Base-by-base conservation (phyloP, 345 rosid genomes). In the Isatis tinctoria region DNA sequence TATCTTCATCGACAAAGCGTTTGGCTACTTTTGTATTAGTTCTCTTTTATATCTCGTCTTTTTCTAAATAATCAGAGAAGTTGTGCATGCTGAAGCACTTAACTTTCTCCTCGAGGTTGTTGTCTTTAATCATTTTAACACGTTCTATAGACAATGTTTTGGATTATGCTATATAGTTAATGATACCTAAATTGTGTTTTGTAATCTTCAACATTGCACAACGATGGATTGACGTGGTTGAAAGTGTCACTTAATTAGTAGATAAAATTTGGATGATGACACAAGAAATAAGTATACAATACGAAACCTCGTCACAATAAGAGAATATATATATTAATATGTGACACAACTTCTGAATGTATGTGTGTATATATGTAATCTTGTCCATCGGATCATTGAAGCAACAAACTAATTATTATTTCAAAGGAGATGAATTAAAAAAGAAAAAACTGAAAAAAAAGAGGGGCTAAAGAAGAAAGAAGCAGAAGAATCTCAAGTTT, bases 1-100 rank as follows among this genome's bases (percentile, higher is more conserved):
- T 52, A 20, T 54, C 27, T 52, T 59, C 44, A 41, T 22, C 10
- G 14, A 64, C 8, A 73, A 54, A 65, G 24, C 37, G 32, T 61
- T 51, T 54, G 17, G 26, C 28, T 54, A 36, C 20, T 69, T 58
- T 16, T 44, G 58, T 33, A 10, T 39, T 49, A 14, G 26, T 4
- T 60, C 37, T 48, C 14, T n/a, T 32, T 53, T 8, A 20, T 16
- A 18, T 52, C 20, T 74, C 61, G 58, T 60, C 53, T 61, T 53
- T 53, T 32, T 56, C 54, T 70, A 76, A 63, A 76, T 76, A 70
- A 76, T 36, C 52, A 70, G 70, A 76, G 18, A 53, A 53, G 36
- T 69, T 17, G 75, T 76, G 71, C 74, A 53, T 76, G 17, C 22
- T 9, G 69, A 41, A 53, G 66, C 65, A 65, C 66, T 70, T 54